Evolutionary conservation across 805 yeast genomes (phyloP).

Genomic region (Yamadazyma akitaensis): DNA sequence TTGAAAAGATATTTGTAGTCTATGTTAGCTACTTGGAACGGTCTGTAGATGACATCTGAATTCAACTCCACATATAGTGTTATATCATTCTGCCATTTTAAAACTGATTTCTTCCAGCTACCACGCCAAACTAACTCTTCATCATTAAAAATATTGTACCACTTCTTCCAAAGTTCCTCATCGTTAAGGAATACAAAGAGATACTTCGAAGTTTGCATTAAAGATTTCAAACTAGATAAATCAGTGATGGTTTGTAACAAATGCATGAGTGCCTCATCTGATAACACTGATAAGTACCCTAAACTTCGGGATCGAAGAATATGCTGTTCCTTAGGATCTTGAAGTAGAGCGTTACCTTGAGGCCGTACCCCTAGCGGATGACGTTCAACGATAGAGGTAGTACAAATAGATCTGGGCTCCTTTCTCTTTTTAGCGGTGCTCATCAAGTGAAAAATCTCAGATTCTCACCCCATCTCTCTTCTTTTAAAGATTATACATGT

Average conservation of each 20-base stretch:
- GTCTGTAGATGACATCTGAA: constrained; percentile 77
- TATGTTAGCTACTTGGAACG: constrained; percentile 76
- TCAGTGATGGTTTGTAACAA: constrained; percentile 38
- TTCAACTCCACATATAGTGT: constrained; percentile 48
- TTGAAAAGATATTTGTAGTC: constrained; percentile 51
- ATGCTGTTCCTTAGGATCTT: constrained; percentile 14
- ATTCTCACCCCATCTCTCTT: not conserved
- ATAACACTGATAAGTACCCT: constrained; percentile 51
- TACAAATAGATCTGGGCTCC: constrained; percentile 17
- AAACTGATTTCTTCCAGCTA: constrained; percentile 70
- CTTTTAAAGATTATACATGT: not conserved
- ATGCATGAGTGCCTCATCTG: constrained; percentile 65
- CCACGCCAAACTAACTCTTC: constrained; percentile 58
- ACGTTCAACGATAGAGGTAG: constrained; percentile 30
- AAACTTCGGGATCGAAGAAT: constrained; percentile 31
- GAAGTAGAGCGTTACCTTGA: constrained; percentile 58
- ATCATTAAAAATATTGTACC: constrained; percentile 31
- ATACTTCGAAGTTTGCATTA: constrained; percentile 61
- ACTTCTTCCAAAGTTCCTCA: constrained; percentile 78
- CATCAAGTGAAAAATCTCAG: constrained; percentile 4
- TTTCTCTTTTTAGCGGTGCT: constrained; percentile 6
- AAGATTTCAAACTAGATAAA: constrained; percentile 44
- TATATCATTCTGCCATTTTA: constrained; percentile 40
- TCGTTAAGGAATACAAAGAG: constrained; percentile 69
- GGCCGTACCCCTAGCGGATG: constrained; percentile 80